Conservation (phyloP, 2,329 filamentous ascomycete genomes). For the Tolypocladium endophyticum region DNA sequence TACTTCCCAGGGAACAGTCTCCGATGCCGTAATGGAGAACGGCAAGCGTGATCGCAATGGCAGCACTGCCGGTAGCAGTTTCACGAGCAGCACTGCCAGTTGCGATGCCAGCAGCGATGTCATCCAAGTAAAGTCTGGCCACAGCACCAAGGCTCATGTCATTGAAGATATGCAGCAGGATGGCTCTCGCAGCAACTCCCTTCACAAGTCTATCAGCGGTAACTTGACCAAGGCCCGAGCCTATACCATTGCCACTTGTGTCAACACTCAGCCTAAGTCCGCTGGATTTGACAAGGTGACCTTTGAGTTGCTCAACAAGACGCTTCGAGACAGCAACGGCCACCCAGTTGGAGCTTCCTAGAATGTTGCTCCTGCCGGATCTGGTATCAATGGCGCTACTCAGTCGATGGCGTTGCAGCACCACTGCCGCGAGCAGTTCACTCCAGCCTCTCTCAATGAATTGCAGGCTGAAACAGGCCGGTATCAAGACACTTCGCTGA, state of each 20-base stretch:
- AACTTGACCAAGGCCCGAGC: neutral
- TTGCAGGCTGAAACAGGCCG: neutral
- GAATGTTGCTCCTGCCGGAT: conserved; percentile 5
- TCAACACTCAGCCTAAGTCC: neutral
- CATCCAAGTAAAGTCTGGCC: neutral
- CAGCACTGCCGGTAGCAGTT: neutral
- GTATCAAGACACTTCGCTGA: neutral
- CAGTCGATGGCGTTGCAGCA: neutral
- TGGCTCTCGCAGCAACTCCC: neutral
- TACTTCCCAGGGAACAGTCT: neutral
- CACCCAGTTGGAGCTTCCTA: conserved; percentile 5
- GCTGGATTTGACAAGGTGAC: conserved; percentile 1
- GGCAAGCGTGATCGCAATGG: neutral
- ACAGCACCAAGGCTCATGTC: neutral
- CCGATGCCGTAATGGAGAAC: neutral
- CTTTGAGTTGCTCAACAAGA: conserved; percentile 3
- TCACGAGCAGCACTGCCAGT: neutral
- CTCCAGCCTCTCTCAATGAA: neutral
- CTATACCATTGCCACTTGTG: neutral
- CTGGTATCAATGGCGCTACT: neutral
- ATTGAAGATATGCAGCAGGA: neutral
- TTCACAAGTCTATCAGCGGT: neutral
- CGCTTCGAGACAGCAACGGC: conserved; percentile 2
- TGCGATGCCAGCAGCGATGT: neutral
- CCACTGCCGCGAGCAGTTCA: neutral